Evolutionary conservation across 2,329 filamentous ascomycete genomes (phyloP).

Genomic region (Decorospora gaudefroyi): DNA sequence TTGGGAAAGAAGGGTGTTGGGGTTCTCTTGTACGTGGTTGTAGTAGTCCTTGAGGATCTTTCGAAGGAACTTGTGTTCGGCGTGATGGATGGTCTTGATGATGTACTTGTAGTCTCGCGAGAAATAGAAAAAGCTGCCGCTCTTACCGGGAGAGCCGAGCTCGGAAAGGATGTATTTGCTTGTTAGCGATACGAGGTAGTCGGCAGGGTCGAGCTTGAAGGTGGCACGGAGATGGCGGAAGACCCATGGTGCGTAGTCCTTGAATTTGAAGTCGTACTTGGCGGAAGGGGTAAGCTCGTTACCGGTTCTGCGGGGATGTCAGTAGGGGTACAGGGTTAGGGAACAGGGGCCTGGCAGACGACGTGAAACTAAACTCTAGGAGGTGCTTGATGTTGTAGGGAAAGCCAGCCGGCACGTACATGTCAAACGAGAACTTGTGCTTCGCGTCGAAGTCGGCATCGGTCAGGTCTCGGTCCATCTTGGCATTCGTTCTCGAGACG

Average conservation of each 20-base stretch:
- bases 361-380: slow-evolving; percentile 20
- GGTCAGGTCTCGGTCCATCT: slow-evolving; percentile 87
- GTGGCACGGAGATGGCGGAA: slow-evolving; percentile 87
- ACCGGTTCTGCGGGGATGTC: slow-evolving; percentile 68
- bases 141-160: slow-evolving; percentile 94
- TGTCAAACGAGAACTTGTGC: slow-evolving; percentile 98
- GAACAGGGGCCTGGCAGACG: slow-evolving; percentile 16
- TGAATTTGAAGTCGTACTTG: slow-evolving; percentile 99
- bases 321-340: slow-evolving; percentile 7
- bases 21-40: slow-evolving; percentile 86
- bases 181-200: slow-evolving; percentile 97
- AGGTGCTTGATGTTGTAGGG: slow-evolving; percentile 19
- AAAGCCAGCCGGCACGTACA: slow-evolving; percentile 62
- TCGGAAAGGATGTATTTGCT: slow-evolving; percentile 99
- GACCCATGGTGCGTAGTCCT: slow-evolving; percentile 99
- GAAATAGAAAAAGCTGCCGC: slow-evolving; percentile 99
- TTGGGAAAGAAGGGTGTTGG: slow-evolving; percentile 94
- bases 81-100: slow-evolving; percentile 98
- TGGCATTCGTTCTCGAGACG: slow-evolving; percentile 94
- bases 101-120: slow-evolving; percentile 99
- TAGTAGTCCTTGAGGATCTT: slow-evolving; percentile 92
- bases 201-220: slow-evolving; percentile 91
- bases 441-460: slow-evolving; percentile 90
- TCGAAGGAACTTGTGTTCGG: slow-evolving; percentile 84
- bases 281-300: slow-evolving; percentile 97